Evolutionary conservation across 495 filamentous ascomycete species (phyloP), one percentile per base, ranked within the genome.

Genomic region (Penicillium bovifimosum): DNA sequence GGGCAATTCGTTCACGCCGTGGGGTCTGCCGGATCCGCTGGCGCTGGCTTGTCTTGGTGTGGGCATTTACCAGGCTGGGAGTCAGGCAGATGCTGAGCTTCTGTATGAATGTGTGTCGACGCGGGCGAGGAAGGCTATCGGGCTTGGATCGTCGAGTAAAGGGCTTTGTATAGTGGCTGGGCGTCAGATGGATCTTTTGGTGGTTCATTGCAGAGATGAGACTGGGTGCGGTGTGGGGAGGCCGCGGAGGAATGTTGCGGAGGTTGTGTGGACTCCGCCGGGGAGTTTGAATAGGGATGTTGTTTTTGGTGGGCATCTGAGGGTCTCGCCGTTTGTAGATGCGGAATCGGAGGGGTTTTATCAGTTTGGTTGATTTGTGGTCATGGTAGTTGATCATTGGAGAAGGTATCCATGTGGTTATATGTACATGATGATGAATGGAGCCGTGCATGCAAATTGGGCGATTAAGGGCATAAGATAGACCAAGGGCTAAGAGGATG

Each of bases 1-100:
- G 14, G 86, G 86, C 2, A 90, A 90, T 65, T 82, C 86, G 0
- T 89, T 90, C 56, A 88, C 87, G 9, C 87, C 86, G 0, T 82
- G 84, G 55, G 87, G 86, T 0, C 80, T 70, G n/a, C 80, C 76
- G n/a, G 87, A 90, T 67, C 86, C 86, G 1, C 54, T 90, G 47
- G 70, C 71, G 14, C 59, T 88, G 41, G 84, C 84, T 34, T 82
- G 79, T 40, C 60, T 84, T 40, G 78, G 80, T 6, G 84, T 89
- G 5, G 85, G 82, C 0, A 50, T 88, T 3, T 90, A 89, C 57
- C 84, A 87, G 44, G 80, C 81, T 2, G 87, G 84, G 0, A 84
- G 79, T 5, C 70, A 74, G 60, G 54, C 60, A 11, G 82, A 85
- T 64, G 76, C 81, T 2, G 75, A 80, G 45, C 47, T 83, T 8